Evolutionary conservation across 164 flowering plant genomes (phyloP), one percentile per base, ranked within the genome.

Genomic region (Annona cherimola): DNA sequence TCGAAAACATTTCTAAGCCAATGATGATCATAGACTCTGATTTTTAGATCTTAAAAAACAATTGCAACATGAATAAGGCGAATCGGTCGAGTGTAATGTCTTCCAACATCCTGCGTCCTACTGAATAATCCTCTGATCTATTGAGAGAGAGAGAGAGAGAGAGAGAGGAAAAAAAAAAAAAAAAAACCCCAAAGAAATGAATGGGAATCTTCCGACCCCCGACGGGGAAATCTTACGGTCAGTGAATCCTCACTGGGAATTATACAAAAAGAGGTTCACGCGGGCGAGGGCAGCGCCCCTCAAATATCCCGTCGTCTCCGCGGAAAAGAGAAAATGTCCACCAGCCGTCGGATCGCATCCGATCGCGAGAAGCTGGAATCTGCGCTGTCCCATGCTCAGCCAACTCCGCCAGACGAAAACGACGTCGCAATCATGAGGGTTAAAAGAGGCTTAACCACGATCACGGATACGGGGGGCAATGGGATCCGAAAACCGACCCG

Each of bases 401-500:
- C 8, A 61, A 6, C 35, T 61, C 35, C 35, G 35, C 59, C 59
- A 19, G 35, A 61, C 2, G 20, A 61, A 61, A 26, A 61, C 39
- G 14, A 64, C 2, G 44, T n/a, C 11, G 41, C 67, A 64, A 41
- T 64, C 12, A 62, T 62, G 65, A 62, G 42, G 65, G 65, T 26
- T 62, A 39, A 62, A 16, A 14, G 67, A 63, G 45, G 45, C 16
- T 64, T 50, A 63, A 63, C 43, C 67, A 64, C 41, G 44, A 64
- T 64, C 41, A 41, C 6, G 1, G 26, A 5, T 8, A 40, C 18
- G 45, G 67, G 5, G 35, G 14, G 57, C 18, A 12, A 40, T 41
- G 44, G 67, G 67, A 64, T 64, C 67, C 67, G 42, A 9, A 64
- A 4, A 41, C 45, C 4, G 67, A 64, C 67, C 40, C 67, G 67